Conservation (phyloP, 495 filamentous ascomycete species). For the Aspergillus diversus region DNA sequence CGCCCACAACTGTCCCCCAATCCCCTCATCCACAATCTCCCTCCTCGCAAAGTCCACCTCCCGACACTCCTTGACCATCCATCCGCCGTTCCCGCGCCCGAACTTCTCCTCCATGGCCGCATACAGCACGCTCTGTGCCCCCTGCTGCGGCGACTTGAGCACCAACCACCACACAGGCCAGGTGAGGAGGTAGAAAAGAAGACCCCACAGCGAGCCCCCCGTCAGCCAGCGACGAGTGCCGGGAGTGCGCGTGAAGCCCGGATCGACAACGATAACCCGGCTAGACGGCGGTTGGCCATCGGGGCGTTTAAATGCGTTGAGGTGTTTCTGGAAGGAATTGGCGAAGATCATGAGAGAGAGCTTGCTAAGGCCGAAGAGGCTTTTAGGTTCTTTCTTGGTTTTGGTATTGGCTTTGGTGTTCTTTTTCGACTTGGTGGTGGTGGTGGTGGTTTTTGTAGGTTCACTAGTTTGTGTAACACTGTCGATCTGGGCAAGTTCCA, state of each 20-base stretch:
- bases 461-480: constrained; percentile 18
- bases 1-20: constrained; percentile 85
- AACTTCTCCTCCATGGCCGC: constrained; percentile 80
- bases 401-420: background rate
- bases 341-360: constrained; percentile 87
- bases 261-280: constrained; percentile 81
- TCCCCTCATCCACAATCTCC: constrained; percentile 78
- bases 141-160: constrained; percentile 79
- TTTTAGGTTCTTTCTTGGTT: constrained; percentile 20
- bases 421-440: too few relatives aligned
- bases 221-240: constrained; percentile 86
- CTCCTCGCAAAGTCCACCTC: constrained; percentile 67
- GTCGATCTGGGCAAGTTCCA: constrained; percentile 54
- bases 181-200: constrained; percentile 74
- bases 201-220: constrained; percentile 79
- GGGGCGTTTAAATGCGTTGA: constrained; percentile 77
- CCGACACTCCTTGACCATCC: constrained; percentile 84
- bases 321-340: constrained; percentile 83
- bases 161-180: constrained; percentile 86
- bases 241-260: constrained; percentile 80
- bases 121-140: constrained; percentile 83
- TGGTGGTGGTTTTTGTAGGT: too few relatives aligned
- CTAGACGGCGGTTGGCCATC: constrained; percentile 81
- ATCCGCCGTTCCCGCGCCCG: constrained; percentile 66
- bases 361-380: constrained; percentile 83